These are phyloP conservation scores for Nidularia sp. DNA, from an alignment of 768 basidiomycete species.

Conservation along the genomic window DNA sequence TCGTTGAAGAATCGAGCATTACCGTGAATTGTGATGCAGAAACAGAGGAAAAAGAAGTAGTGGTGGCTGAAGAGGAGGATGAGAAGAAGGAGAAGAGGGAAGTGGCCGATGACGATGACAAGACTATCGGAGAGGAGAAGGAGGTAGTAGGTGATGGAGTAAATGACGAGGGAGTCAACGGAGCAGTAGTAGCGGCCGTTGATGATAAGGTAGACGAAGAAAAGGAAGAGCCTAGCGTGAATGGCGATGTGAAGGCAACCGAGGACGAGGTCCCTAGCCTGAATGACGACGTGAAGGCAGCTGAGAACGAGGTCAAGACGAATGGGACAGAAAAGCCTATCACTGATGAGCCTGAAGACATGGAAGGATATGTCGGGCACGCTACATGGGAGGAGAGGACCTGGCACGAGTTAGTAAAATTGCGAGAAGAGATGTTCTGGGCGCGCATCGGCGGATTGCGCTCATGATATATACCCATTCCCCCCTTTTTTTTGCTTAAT, in stretches of 20 bases:
- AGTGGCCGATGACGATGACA: neutral
- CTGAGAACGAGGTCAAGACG: too few relatives aligned
- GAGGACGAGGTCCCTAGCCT: too few relatives aligned
- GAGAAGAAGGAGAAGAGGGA: constrained; percentile 2
- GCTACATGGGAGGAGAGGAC: constrained; percentile 82
- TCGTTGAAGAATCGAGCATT: neutral
- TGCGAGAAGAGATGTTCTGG: constrained; percentile 87
- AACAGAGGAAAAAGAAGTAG: neutral
- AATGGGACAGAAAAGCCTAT: too few relatives aligned
- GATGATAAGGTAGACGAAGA: too few relatives aligned
- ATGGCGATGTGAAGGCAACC: too few relatives aligned
- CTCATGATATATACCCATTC: neutral
- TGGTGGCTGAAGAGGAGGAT: too few relatives aligned
- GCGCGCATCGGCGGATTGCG: constrained; percentile 60
- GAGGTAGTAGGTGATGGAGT: too few relatives aligned
- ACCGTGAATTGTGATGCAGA: neutral
- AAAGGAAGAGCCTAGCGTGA: too few relatives aligned
- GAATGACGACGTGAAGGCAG: too few relatives aligned
- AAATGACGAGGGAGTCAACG: too few relatives aligned
- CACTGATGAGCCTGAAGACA: too few relatives aligned
- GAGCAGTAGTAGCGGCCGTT: too few relatives aligned
- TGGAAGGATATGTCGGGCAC: constrained; percentile 53
- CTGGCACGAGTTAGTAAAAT: constrained; percentile 71
- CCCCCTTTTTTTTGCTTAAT: neutral
- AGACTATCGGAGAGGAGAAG: constrained; percentile 3